phyloP scores from a whole-genome alignment of 495 filamentous ascomycete genomes.

The Aspergillus kassunensis region DNA sequence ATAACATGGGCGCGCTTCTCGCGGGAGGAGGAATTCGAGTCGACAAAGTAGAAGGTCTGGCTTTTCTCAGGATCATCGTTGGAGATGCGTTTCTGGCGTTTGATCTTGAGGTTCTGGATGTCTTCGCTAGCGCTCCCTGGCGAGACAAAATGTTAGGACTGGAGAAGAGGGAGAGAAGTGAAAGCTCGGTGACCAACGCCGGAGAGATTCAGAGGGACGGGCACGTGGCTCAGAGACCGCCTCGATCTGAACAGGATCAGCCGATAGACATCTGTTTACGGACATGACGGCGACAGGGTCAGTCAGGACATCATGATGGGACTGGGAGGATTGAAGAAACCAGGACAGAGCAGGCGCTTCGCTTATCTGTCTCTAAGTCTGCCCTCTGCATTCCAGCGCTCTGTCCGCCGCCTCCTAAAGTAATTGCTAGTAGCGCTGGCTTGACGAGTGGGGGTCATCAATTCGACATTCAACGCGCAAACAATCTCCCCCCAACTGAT shows the following conservation, averaged over 20 bases:
- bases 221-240: conserved; percentile 3
- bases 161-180: background rate
- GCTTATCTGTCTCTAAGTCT: conserved; percentile 9
- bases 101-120: conserved; percentile 19
- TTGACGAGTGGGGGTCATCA: conserved; percentile 6
- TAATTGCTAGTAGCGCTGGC: conserved; percentile 4
- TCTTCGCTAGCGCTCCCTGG: conserved; percentile 21
- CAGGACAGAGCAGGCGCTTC: conserved; percentile 3
- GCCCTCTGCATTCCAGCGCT: conserved; percentile 1
- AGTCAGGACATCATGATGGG: conserved; percentile 29
- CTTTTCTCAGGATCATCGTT: conserved; percentile 23
- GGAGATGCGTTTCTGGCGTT: conserved; percentile 25
- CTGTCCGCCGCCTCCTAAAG: too few species aligned
- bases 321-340: too few species aligned
- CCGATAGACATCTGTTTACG: conserved; percentile 18
- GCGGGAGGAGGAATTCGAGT: conserved; percentile 40
- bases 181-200: conserved; percentile 10
- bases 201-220: conserved; percentile 9
- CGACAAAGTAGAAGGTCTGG: conserved; percentile 45
- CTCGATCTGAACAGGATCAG: conserved; percentile 14
- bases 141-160: conserved; percentile 3
- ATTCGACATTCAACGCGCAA: conserved; percentile 1
- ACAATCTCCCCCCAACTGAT: conserved; percentile 1
- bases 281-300: conserved; percentile 25
- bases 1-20: conserved; percentile 48